Evolutionary conservation across 1,284 basidiomycete species (phyloP).

Genomic region (Clitocybe nebularis): DNA sequence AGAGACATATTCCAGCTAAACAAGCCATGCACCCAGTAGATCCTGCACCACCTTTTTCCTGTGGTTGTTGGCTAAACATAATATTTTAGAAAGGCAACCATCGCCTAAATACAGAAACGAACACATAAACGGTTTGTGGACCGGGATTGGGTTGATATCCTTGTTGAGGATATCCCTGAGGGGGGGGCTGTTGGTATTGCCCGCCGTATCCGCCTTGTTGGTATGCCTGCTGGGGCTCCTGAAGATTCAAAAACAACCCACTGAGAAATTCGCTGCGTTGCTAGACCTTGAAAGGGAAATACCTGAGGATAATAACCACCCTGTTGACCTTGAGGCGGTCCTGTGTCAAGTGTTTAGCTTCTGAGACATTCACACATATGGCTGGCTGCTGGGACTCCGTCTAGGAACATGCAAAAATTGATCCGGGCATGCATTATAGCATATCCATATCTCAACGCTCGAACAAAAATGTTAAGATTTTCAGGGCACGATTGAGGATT

Average conservation of each 20-base stretch:
- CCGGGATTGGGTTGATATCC: conserved; percentile 65
- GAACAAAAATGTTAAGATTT: too few species aligned
- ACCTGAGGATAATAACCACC: conserved; percentile 75
- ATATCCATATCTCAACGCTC: background rate
- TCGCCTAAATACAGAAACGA: conserved; percentile 23
- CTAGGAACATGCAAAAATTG: background rate
- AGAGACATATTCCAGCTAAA: conserved; percentile 65
- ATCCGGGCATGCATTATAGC: background rate
- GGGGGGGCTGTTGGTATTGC: conserved; percentile 30
- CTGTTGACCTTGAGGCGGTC: conserved; percentile 56
- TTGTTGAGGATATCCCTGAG: conserved; percentile 39
- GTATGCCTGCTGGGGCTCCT: conserved; percentile 70
- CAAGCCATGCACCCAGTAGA: conserved; percentile 60
- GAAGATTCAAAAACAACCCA: conserved; percentile 5
- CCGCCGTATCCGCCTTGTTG: conserved; percentile 40
- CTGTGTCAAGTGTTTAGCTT: conserved; percentile 27
- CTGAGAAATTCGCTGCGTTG: background rate
- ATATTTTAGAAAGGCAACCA: background rate
- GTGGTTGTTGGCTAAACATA: conserved; percentile 42
- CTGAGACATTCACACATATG: conserved; percentile 1
- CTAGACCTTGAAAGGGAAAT: conserved; percentile 7
- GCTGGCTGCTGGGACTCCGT: background rate
- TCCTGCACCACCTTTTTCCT: conserved; percentile 37
- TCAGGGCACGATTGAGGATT: too few species aligned
- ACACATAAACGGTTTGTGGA: conserved; percentile 78